Evolutionary conservation across 2,329 filamentous ascomycete species (phyloP), one percentile per base, ranked within the genome.

Genomic region (Botrytis porri): DNA sequence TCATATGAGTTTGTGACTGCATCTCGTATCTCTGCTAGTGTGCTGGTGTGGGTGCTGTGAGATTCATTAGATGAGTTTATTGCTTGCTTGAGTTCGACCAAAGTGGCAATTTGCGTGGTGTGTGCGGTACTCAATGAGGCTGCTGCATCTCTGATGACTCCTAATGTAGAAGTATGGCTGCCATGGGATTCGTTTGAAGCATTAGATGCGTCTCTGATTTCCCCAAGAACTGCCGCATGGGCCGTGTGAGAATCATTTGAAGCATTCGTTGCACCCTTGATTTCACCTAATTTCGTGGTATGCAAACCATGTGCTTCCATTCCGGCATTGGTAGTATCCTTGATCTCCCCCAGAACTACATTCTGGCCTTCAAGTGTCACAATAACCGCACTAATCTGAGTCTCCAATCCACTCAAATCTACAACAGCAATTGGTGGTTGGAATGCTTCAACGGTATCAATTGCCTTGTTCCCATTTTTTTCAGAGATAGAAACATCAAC

Each of bases 281-380:
- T 72, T 32, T 73, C 72, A 9, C 32, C n/a, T 9, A 77, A 45
- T 0, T 67, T 73, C 25, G 70, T 51, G 35, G 69, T 76, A 12
- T 78, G 77, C 12, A 71, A 75, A 67, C 71, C 54, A 73, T 79
- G 77, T 32, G 76, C 74, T 6, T 79, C 79, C 10, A 63, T 63
- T n/a, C 60, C 69, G 29, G 25, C n/a, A 54, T 67, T 29, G 0
- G 29, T 39, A 22, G 61, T 45, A 8, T 71, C 57, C n/a, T 69
- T 73, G 63, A 77, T 73, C 39, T 76, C 75, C 2, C 25, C 29
- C 29, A 77, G 48, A 5, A 73, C 73, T 29, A 54, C 60, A 43
- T 75, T 76, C 20, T 78, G 77, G 2, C 74, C 74, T 57, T 77
- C 76, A 4, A 79, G 70, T 4, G 48, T 43, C n/a, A 37, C 37